Evolutionary conservation across 345 rosid species (phyloP).

Genomic region (Citrus sp.): DNA sequence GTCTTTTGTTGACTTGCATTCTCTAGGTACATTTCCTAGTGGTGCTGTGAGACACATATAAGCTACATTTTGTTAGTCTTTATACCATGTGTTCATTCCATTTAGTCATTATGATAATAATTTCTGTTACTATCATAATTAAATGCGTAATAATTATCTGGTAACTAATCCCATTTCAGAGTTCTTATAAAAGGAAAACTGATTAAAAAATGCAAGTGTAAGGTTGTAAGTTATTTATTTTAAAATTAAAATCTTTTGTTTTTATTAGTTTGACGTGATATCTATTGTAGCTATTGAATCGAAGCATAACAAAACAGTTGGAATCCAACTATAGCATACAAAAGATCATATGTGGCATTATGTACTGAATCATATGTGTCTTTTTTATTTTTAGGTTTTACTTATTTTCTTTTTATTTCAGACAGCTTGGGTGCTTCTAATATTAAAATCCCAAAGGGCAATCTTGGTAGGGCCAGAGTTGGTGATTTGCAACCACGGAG

Average conservation of each 20-base stretch:
- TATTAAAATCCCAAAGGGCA: slow-evolving; percentile 18
- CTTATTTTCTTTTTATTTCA: slow-evolving; percentile 9
- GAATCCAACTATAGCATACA: neutral
- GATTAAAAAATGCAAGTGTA: neutral
- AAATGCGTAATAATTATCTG: neutral
- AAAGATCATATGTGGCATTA: neutral
- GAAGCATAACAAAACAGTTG: neutral
- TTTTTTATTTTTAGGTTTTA: neutral
- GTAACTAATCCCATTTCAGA: neutral
- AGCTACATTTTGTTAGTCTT: neutral
- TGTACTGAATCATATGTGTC: neutral
- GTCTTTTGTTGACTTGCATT: neutral
- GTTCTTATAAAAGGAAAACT: neutral
- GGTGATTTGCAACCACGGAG: slow-evolving; percentile 13
- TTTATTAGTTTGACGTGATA: neutral
- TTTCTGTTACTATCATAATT: neutral
- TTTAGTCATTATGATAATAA: neutral
- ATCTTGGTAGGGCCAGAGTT: slow-evolving; percentile 22
- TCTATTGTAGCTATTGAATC: neutral
- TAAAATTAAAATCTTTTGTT: neutral
- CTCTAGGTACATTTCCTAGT: neutral
- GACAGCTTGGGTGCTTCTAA: slow-evolving; percentile 43
- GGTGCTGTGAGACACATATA: neutral
- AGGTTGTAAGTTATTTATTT: neutral
- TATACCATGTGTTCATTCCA: neutral